These are phyloP conservation scores for Viola pubescens DNA, from an alignment of 441 rosid species.

Conservation along the genomic window DNA sequence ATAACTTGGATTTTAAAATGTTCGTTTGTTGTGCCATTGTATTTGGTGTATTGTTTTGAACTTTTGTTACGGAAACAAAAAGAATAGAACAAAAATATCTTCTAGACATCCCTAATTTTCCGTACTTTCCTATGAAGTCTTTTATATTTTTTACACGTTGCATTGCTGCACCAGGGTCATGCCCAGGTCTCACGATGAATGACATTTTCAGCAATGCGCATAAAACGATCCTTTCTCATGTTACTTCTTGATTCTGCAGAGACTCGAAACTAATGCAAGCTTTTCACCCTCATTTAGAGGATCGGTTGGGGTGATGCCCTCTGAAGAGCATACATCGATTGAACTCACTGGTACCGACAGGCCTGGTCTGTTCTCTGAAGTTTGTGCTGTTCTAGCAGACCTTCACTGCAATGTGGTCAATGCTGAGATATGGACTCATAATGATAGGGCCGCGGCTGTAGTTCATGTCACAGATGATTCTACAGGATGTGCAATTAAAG, in stretches of 20 bases:
- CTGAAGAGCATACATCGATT: slow-evolving; percentile 77
- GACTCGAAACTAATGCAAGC: slow-evolving; percentile 66
- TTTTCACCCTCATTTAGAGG: slow-evolving; percentile 47
- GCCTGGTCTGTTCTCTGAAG: slow-evolving; percentile 89
- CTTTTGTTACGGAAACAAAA: background rate
- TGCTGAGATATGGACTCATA: slow-evolving; percentile 97
- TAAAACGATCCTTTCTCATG: slow-evolving; percentile 7
- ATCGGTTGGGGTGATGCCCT: slow-evolving; percentile 76
- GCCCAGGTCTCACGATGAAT: background rate
- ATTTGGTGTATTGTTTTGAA: background rate
- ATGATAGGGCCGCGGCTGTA: slow-evolving; percentile 84
- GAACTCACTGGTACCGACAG: slow-evolving; percentile 82
- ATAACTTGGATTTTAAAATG: background rate
- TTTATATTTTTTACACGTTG: background rate
- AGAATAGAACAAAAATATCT: background rate
- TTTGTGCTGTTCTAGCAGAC: slow-evolving; percentile 75
- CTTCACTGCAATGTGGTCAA: slow-evolving; percentile 73
- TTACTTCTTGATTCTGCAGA: slow-evolving; percentile 37
- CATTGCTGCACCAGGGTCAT: background rate
- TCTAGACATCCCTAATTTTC: no score
- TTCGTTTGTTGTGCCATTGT: background rate
- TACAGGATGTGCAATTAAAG: slow-evolving; percentile 52
- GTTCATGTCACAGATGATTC: slow-evolving; percentile 65
- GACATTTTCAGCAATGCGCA: background rate
- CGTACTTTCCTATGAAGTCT: no score